Conservation (phyloP, 352 stramenopile species). For the Halophytophthora polymorphica region DNA sequence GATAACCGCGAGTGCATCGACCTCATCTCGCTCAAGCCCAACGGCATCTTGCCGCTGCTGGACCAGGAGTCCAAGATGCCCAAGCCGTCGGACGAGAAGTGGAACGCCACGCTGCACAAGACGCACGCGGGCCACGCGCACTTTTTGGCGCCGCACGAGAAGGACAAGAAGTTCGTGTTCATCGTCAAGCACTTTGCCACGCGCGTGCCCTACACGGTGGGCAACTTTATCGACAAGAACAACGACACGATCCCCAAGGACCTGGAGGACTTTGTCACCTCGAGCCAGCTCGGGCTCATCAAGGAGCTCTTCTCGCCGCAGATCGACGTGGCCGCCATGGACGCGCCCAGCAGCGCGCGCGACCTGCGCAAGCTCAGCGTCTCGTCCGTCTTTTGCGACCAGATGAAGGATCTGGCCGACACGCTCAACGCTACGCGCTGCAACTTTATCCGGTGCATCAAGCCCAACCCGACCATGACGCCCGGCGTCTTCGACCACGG, state of each 20-base stretch:
- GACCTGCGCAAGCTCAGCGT: constrained; percentile 67
- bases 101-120: constrained; percentile 76
- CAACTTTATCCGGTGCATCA: constrained; percentile 91
- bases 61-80: constrained; percentile 89
- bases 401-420: constrained; percentile 85
- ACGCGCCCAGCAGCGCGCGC: constrained; percentile 29
- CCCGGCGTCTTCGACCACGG: constrained; percentile 83
- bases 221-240: constrained; percentile 92
- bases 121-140: constrained; percentile 83
- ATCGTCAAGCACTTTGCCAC: constrained; percentile 89
- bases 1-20: constrained; percentile 91
- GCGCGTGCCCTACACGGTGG: constrained; percentile 87
- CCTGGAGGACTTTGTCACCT: constrained; percentile 82
- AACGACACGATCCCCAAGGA: constrained; percentile 86
- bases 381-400: constrained; percentile 81
- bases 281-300: constrained; percentile 72
- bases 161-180: constrained; percentile 89
- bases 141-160: constrained; percentile 81
- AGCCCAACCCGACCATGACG: constrained; percentile 86
- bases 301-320: constrained; percentile 83
- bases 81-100: constrained; percentile 88
- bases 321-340: constrained; percentile 52
- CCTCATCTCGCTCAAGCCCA: constrained; percentile 79
- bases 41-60: constrained; percentile 77
- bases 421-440: constrained; percentile 83